Evolutionary conservation across 2,329 filamentous ascomycete genomes (phyloP), one percentile per base, ranked within the genome.

Genomic region (Grosmannia penicillata): DNA sequence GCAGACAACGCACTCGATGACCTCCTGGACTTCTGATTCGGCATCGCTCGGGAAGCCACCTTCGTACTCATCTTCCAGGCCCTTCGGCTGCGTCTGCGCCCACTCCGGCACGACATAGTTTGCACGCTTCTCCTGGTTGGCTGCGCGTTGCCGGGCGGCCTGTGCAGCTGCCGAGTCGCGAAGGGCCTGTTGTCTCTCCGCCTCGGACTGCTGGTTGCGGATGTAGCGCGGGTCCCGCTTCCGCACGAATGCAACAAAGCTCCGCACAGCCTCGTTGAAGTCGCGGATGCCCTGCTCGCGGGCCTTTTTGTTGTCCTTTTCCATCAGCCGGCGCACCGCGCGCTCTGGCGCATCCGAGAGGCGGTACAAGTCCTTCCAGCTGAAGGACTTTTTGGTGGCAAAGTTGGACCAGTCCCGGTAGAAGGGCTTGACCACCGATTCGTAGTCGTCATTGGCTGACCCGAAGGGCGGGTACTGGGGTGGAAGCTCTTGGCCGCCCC

Each of bases 251-350:
- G 77, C 70, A 3, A 96, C 81, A 11, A 98, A 68, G 7, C 85
- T 82, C 40, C 84, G 66, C 23, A 98, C 85, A 4, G 86, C 82
- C 43, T 94, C 86, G 57, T 95, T 96, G 62, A 94, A 96, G 47
- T 94, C 83, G 40, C 80, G 74, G 10, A 82, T 73, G 3, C 77
- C 85, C 38, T 89, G 82, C 17, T 95, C 87, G 37, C 91, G 73
- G 19, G 80, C 59, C 46, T 81, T 82, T 49, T 78, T 82, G 56
- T 98, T 98, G 55, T 95, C 89, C 57, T 94, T 95, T 54, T 96
- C 91, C 78, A 96, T 93, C 28, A 84, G 52, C 24, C 91, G 74
- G 37, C 89, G 76, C 14, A 84, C 68, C 27, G 80, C 74, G 36
- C 91, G 76, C 58, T 98, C 89, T 2, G 86, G 85, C 1, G 86